Conservation (phyloP, 2,329 filamentous ascomycete genomes). For the Graphium sp. region DNA sequence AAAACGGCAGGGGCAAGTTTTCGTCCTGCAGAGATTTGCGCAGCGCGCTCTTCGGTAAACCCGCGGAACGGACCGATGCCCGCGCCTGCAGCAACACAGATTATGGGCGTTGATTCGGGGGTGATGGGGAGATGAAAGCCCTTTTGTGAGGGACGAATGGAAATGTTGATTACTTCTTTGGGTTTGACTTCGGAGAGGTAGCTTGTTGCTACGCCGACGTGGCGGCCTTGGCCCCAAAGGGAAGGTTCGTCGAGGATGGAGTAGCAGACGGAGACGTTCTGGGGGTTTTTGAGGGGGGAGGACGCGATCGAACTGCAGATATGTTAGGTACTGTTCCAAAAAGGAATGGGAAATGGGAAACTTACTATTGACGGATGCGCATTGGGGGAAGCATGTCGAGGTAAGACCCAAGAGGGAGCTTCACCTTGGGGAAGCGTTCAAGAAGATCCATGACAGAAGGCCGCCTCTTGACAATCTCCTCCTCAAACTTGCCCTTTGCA, state of each 20-base stretch:
- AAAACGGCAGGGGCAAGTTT: constrained; percentile 43
- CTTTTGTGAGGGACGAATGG: constrained; percentile 22
- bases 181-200: constrained; percentile 34
- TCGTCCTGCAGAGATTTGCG: constrained; percentile 28
- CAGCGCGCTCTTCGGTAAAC: constrained; percentile 44
- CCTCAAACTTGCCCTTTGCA: constrained; percentile 25
- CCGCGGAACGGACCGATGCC: constrained; percentile 47
- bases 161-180: constrained; percentile 28
- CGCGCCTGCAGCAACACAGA: constrained; percentile 33
- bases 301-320: constrained; percentile 67
- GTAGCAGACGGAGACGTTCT: constrained; percentile 49
- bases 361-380: constrained; percentile 62
- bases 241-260: constrained; percentile 43
- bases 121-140: constrained; percentile 31
- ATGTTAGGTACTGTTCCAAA: too few relatives aligned
- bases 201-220: constrained; percentile 42
- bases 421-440: constrained; percentile 40
- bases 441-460: constrained; percentile 53
- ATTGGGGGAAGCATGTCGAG: constrained; percentile 60
- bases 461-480: constrained; percentile 34
- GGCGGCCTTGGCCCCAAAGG: constrained; percentile 26
- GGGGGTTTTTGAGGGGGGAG: constrained; percentile 43
- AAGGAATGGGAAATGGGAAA: too few relatives aligned
- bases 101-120: constrained; percentile 26
- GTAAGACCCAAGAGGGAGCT: constrained; percentile 48